Base-by-base conservation (phyloP, 2,329 filamentous ascomycete genomes). In the Aspergillus arachidicola region DNA sequence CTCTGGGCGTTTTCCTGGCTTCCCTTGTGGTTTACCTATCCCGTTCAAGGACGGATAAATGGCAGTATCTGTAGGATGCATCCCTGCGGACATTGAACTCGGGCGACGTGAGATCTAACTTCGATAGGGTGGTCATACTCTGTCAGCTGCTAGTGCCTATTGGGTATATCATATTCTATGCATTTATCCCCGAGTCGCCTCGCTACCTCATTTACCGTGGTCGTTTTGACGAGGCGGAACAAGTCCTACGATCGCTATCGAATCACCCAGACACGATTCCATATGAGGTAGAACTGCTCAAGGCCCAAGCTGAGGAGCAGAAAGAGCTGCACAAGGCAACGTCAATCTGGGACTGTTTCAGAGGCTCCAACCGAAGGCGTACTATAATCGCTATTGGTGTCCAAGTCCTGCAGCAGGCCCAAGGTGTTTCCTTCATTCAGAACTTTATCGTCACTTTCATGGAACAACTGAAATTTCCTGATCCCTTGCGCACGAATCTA, bases 361-460 rank as follows among this genome's bases (percentile, higher is more conserved):
- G 12, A 48, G 23, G 23, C 45, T 26, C 45, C 23, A 48, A 48
- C 12, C 23, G 21, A 6, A 26, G 23, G 14, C 21, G 45, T 16
- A 26, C 45, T 4, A 26, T 48, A 14, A 48, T 48, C 12, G 59
- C 63, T 9, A 63, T 59, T 10, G 57, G 66, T 2, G 60, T 65
- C 1, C 64, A 68, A n/a, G 58, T 61, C 19, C 54, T 68, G n/a
- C 66, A 68, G 26, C 64, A 68, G 19, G 64, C 64, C 2, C 64
- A 68, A 38, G 66, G 66, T 12, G 45, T 62, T 19, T 64, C 62
- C n/a, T 66, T 66, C 30, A 63, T 65, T 48, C 59, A 62, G 46
- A 68, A 63, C 43, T 68, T 60, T 14, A 57, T 64, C 5, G 60
- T 68, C 16, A 61, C 62, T 4, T 68, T 66, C 60, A 60, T 66